Conservation (phyloP, 768 basidiomycete genomes). For the Rhizopogon vinicolor region DNA sequence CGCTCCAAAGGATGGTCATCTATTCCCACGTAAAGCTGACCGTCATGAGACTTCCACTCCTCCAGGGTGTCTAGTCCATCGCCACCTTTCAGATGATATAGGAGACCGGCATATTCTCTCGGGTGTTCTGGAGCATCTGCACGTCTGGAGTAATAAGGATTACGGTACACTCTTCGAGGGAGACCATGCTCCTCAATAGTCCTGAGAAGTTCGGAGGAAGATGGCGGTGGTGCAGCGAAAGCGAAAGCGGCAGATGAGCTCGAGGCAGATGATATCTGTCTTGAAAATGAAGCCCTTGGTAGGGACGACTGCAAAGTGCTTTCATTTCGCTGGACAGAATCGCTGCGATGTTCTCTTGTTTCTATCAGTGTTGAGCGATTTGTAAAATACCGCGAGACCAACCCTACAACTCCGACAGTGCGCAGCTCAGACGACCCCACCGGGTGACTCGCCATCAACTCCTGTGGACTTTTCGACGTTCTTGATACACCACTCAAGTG, state of each 20-base stretch:
- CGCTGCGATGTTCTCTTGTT: background rate
- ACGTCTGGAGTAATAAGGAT: slow-evolving; percentile 76
- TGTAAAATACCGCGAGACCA: slow-evolving; percentile 1
- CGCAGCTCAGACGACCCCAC: background rate
- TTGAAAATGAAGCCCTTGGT: background rate
- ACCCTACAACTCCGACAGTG: background rate
- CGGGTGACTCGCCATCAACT: background rate
- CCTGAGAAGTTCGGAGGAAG: slow-evolving; percentile 38
- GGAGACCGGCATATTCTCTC: slow-evolving; percentile 74
- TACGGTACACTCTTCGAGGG: slow-evolving; percentile 59
- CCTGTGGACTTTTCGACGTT: background rate
- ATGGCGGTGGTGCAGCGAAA: slow-evolving; percentile 50
- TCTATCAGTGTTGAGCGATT: slow-evolving; percentile 11
- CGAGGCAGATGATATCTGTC: background rate
- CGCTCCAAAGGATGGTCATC: slow-evolving; percentile 9
- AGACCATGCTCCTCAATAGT: slow-evolving; percentile 44
- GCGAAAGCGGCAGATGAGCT: slow-evolving; percentile 24
- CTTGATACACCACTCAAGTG: background rate
- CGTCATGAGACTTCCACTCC: slow-evolving; percentile 44
- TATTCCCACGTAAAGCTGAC: slow-evolving; percentile 1
- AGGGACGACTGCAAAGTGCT: background rate
- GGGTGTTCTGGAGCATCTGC: slow-evolving; percentile 64
- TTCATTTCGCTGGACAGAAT: background rate
- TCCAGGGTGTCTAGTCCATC: slow-evolving; percentile 52
- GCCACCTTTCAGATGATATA: slow-evolving; percentile 68